Evolutionary conservation across 2,329 filamentous ascomycete genomes (phyloP), one percentile per base, ranked within the genome.

Genomic region (Penicillium occitanis): DNA sequence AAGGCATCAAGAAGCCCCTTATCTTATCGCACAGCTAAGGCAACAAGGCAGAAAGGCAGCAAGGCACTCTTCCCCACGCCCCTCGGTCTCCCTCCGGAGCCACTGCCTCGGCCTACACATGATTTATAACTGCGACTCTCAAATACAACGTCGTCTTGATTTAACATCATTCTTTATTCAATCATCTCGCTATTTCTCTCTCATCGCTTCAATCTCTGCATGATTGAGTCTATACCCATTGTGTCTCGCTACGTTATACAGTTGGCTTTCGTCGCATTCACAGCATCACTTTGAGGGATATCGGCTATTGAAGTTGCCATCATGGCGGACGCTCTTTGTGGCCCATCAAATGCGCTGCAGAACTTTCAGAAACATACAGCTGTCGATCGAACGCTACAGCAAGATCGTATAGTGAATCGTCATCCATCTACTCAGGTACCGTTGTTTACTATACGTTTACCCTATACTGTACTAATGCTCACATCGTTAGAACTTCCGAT

Each of bases 261-360:
- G 19, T 37, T 40, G 53, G 30, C 19, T 22, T 13, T 57, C 10
- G n/a, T 57, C 30, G 33, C 33, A 57, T 37, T 40, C 46, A 53
- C 28, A 40, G 13, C 28, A 48, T 50, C 11, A 44, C 28, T 25
- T 37, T 22, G 10, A 28, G 22, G 44, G 5, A 14, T 14, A 25
- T 28, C 48, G 48, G n/a, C 25, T 55, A 42, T 57, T 44, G 25
- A 58, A 46, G 51, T 57, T 37, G 51, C 30, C 73, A 80, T 70
- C 71, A 91, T 91, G 88, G 82, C 86, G 62, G 88, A 91, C 73
- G 83, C 85, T 71, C 81, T 91, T 65, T 93, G 91, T 75, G 90
- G 91, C 67, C 90, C 90, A 19, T 91, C 90, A 13, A 92, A 91
- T 77, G 85, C 90, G 69, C 85, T 91, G 62, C 90, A 92, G 77